Percentiles rank a stretch among this genome's conserved stretches.
Evolutionary conservation across 1,284 basidiomycete species (phyloP).

Genomic region (Ustilago tritici): DNA sequence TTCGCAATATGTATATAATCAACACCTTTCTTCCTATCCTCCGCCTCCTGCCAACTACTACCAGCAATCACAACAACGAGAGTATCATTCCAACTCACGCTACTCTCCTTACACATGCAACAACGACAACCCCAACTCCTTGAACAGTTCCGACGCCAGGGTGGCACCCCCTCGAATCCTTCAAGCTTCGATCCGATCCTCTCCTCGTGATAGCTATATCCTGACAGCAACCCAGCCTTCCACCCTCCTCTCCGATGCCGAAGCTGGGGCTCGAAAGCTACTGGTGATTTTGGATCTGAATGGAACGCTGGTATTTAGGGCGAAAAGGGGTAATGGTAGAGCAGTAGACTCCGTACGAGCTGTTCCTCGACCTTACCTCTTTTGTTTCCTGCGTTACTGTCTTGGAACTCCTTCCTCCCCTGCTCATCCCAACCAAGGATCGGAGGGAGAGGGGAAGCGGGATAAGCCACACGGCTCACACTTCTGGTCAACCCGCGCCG

Average conservation of each 20-base stretch:
- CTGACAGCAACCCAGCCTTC: conserved; percentile 17
- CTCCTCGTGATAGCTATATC: conserved; percentile 26
- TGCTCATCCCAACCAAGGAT: too few species aligned
- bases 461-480: conserved; percentile 51
- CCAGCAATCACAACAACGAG: conserved; percentile 13
- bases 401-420: conserved; percentile 37
- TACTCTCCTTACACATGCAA: conserved; percentile 12
- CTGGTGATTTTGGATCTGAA: conserved; percentile 85
- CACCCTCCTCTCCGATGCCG: conserved; percentile 17
- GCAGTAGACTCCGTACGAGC: conserved; percentile 35
- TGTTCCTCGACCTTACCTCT: conserved; percentile 76
- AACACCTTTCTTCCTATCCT: neutral
- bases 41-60: neutral
- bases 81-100: conserved; percentile 14
- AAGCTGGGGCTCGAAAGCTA: conserved; percentile 32
- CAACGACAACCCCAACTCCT: conserved; percentile 3
- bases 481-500: conserved; percentile 37
- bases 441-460: neutral
- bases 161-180: neutral
- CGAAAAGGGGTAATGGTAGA: conserved; percentile 62
- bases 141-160: conserved; percentile 1
- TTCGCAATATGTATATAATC: neutral
- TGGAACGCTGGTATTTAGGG: conserved; percentile 81
- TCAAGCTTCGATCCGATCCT: conserved; percentile 23
- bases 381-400: conserved; percentile 75